These are phyloP conservation scores for Boechera retrofracta DNA, from an alignment of 345 rosid genomes.

Conservation along the genomic window DNA sequence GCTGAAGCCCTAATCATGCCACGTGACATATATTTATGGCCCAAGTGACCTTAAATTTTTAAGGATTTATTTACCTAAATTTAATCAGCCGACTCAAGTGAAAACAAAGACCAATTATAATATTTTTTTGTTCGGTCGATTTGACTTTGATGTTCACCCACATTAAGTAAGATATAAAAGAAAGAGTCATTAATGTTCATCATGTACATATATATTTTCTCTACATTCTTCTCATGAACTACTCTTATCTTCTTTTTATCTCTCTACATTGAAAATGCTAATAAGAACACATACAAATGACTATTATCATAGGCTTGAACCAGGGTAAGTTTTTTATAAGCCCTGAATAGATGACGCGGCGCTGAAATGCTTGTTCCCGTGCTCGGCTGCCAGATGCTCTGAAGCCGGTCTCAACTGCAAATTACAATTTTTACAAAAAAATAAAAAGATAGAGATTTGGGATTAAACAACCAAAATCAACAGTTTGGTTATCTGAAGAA, in stretches of 20 bases:
- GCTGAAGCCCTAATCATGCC: background rate
- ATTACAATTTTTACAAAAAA: background rate
- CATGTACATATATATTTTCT: too few species aligned
- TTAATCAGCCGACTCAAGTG: too few species aligned
- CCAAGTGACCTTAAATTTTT: background rate
- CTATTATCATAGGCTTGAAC: background rate
- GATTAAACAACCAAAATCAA: background rate
- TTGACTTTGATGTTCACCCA: too few species aligned
- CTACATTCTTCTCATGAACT: too few species aligned
- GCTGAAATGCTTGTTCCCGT: constrained; percentile 77
- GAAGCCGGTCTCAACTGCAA: constrained; percentile 77
- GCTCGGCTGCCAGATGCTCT: constrained; percentile 66
- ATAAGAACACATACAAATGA: too few species aligned
- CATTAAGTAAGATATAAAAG: too few species aligned
- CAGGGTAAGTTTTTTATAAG: background rate
- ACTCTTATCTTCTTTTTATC: too few species aligned
- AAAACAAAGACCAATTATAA: too few species aligned
- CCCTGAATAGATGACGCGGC: constrained; percentile 42
- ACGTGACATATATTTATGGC: constrained; percentile 22
- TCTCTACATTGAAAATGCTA: too few species aligned
- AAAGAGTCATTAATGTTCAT: too few species aligned
- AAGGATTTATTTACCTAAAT: background rate
- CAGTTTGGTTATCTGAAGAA: background rate
- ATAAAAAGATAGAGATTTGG: background rate
- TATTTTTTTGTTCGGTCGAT: background rate